Evolutionary conservation across 2,329 filamentous ascomycete genomes (phyloP).

Genomic region (Penicillium sp.): DNA sequence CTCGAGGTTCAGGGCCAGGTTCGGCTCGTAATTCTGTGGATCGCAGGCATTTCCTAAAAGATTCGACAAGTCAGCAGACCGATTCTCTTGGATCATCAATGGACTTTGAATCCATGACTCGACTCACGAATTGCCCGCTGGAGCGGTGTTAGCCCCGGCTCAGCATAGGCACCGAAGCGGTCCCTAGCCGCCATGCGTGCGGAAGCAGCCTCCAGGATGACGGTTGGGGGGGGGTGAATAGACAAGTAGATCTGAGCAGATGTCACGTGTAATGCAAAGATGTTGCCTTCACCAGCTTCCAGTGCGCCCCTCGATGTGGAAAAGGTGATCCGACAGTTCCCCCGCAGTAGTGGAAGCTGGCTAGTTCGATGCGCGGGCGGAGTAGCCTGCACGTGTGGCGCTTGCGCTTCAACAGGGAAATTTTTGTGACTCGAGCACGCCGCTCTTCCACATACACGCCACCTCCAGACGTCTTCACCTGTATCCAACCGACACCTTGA

Average conservation of each 20-base stretch:
- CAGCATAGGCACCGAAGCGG: conserved; percentile 78
- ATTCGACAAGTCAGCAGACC: conserved; percentile 11
- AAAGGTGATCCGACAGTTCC: conserved; percentile 7
- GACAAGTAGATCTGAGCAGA: not conserved
- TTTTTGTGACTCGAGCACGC: conserved; percentile 7
- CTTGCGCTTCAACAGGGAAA: conserved; percentile 14
- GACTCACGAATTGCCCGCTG: conserved; percentile 79
- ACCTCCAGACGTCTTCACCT: too few relatives aligned
- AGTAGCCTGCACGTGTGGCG: conserved; percentile 26
- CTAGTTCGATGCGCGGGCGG: conserved; percentile 16
- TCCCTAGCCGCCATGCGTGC: conserved; percentile 92
- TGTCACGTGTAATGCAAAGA: conserved; percentile 2
- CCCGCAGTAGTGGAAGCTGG: conserved; percentile 11
- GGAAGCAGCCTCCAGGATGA: conserved; percentile 83
- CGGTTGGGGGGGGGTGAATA: conserved; percentile 13
- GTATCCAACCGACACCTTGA: too few relatives aligned
- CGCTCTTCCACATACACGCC: too few relatives aligned
- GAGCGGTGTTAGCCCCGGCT: conserved; percentile 74
- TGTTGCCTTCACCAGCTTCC: not conserved
- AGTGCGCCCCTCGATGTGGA: conserved; percentile 5
- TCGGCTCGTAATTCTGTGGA: conserved; percentile 95
- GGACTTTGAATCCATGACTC: conserved; percentile 1
- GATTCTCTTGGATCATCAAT: not conserved
- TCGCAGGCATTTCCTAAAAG: conserved; percentile 77
- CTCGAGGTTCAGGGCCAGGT: conserved; percentile 92